Evolutionary conservation across 202 grass and related monocot species (phyloP), one percentile per base, ranked within the genome.

Genomic region (Brachypodium distachyon): DNA sequence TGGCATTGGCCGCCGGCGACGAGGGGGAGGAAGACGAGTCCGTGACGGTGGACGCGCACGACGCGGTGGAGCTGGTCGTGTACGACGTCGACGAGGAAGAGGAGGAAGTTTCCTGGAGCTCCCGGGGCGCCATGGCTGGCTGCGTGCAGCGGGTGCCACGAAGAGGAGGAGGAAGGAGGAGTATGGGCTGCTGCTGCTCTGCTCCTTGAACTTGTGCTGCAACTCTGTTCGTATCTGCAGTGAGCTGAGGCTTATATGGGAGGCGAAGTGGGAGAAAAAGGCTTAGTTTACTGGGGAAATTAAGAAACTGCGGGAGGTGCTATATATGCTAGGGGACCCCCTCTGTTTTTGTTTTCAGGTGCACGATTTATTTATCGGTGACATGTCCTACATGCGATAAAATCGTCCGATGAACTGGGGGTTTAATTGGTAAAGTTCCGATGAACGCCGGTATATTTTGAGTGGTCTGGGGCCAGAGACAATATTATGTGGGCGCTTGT

Each of bases 21-120:
- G 89, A 85, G 16, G 57, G 51, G 5, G 68, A 42, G 3, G 81
- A 84, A 11, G 86, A 88, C 1, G 81, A 82, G 84, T 79, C 76
- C 28, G 87, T 90, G 29, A 82, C 84, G 22, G 86, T 67, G 81
- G 87, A 89, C 16, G 66, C 79, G 79, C 83, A 85, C 31, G 68
- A 80, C 9, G 82, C 81, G 46, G 66, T 61, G 60, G 81, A 70
- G 26, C 32, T 56, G 49, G 72, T 82, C 31, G 85, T 78, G 5
- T 75, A 77, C 14, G 73, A 86, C 44, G 74, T 71, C 9, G 73
- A 61, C 18, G 83, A 70, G 12, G 89, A 88, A 25, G 74, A 84
- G 9, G 85, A 85, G 3, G 68, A 73, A 73, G 61, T 82, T 50
- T 88, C 87, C 51, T 72, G 81, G 64, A 81, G 71, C 81, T 76